Percentiles rank a stretch among this genome's conserved stretches.
Conservation (phyloP, 306 rosid species). For the Coriaria nepalensis region DNA sequence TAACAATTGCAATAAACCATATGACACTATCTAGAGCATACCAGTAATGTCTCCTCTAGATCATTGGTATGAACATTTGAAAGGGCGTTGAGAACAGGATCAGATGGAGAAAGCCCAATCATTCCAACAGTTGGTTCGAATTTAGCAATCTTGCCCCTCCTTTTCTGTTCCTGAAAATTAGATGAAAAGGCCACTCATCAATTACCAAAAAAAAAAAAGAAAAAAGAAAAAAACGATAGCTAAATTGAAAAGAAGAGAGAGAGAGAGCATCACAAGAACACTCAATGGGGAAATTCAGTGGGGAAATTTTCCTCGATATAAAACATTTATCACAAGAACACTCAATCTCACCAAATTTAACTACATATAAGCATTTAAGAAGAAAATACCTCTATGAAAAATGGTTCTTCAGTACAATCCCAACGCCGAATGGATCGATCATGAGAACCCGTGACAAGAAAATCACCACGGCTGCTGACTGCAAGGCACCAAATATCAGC, state of each 20-base stretch:
- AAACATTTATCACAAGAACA: too few species aligned
- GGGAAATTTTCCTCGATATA: neutral
- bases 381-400: constrained; percentile 75
- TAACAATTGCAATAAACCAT: neutral
- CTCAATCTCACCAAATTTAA: too few species aligned
- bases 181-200: constrained; percentile 3
- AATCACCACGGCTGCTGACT: constrained; percentile 83
- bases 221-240: too few species aligned
- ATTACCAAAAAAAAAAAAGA: too few species aligned
- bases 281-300: constrained; percentile 13
- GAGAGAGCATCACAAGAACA: too few species aligned
- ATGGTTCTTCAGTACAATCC: constrained; percentile 97
- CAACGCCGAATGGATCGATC: constrained; percentile 93
- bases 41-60: constrained; percentile 82
- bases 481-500: constrained; percentile 88
- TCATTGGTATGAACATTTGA: constrained; percentile 70
- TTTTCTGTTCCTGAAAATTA: constrained; percentile 57
- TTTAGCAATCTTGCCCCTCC: constrained; percentile 20
- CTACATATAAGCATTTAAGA: neutral
- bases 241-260: too few species aligned
- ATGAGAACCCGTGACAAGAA: constrained; percentile 81
- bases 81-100: constrained; percentile 64
- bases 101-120: constrained; percentile 72
- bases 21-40: constrained; percentile 19
- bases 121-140: constrained; percentile 57